Evolutionary conservation across 352 stramenopile species (phyloP).

Genomic region (Peronospora belbahrii): DNA sequence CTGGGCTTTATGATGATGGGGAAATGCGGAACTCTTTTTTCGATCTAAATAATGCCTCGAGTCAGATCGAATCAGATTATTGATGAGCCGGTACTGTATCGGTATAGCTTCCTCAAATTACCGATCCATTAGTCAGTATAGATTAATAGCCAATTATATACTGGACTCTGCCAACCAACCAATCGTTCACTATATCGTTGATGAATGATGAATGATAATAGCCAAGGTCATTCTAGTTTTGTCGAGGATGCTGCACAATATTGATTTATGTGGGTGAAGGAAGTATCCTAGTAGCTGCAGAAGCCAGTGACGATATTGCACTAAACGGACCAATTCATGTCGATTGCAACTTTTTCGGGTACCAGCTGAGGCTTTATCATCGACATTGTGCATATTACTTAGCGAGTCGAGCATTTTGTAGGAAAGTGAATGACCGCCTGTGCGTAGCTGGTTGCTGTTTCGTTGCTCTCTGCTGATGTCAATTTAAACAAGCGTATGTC

Average conservation of each 20-base stretch:
- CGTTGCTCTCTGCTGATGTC: constrained; percentile 46
- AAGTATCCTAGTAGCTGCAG: neutral
- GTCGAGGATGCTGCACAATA: too few species aligned
- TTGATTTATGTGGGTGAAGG: too few species aligned
- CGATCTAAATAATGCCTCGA: too few species aligned
- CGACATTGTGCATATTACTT: neutral
- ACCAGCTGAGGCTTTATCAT: constrained; percentile 71
- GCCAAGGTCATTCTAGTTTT: constrained; percentile 19
- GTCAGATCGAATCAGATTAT: neutral
- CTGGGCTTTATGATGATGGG: neutral
- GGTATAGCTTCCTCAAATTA: too few species aligned
- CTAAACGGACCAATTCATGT: constrained; percentile 85
- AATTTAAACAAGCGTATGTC: constrained; percentile 84
- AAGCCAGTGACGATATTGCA: constrained; percentile 72
- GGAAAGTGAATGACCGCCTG: neutral
- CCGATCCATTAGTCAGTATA: too few species aligned
- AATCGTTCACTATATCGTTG: constrained; percentile 5
- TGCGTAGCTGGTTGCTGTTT: neutral
- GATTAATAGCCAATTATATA: constrained; percentile 8
- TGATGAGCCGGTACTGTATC: neutral
- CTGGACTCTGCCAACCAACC: constrained; percentile 2
- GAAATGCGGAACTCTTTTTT: constrained; percentile 1
- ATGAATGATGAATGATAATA: neutral
- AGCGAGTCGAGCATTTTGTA: too few species aligned
- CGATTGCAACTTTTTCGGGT: constrained; percentile 88